Evolutionary conservation across 371 early-diverging fungal species (phyloP).

Genomic region (Capillidium rhysosporum): DNA sequence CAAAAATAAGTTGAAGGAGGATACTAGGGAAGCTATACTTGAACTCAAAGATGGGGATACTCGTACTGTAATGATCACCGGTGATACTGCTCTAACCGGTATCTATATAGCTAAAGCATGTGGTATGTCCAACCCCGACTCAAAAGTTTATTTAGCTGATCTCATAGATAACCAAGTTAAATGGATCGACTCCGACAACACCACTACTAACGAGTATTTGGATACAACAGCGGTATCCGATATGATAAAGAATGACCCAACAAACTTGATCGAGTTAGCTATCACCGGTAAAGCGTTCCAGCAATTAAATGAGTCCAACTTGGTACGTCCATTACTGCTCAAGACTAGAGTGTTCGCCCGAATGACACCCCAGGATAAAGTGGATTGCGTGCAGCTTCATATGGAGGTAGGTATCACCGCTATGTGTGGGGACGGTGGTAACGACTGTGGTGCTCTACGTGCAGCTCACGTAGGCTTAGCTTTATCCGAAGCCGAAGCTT

Average conservation of each 20-base stretch:
- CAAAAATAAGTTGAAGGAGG: constrained; percentile 66
- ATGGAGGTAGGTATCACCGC: constrained; percentile 53
- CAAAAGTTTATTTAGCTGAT: constrained; percentile 22
- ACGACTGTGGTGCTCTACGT: constrained; percentile 86
- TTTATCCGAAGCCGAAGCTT: constrained; percentile 67
- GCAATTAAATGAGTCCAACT: constrained; percentile 16
- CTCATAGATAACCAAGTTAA: constrained; percentile 19
- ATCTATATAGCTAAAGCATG: constrained; percentile 62
- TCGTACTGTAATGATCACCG: constrained; percentile 79
- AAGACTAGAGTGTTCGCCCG: constrained; percentile 50
- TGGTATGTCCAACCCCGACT: constrained; percentile 31
- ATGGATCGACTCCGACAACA: constrained; percentile 13
- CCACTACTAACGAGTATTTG: background rate
- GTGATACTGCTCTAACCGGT: constrained; percentile 79
- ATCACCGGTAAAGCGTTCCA: constrained; percentile 51
- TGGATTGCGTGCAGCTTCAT: constrained; percentile 41
- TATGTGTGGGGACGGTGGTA: constrained; percentile 93
- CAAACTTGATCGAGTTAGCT: constrained; percentile 29
- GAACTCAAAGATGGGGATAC: constrained; percentile 53
- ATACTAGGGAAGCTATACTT: constrained; percentile 46
- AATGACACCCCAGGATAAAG: constrained; percentile 56
- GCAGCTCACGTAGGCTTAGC: constrained; percentile 85
- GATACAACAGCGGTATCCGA: no score
- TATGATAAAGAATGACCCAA: no score
- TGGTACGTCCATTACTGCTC: constrained; percentile 22